Conservation (phyloP, 2,329 filamentous ascomycete genomes). For the Ophiosphaerella narmari region DNA sequence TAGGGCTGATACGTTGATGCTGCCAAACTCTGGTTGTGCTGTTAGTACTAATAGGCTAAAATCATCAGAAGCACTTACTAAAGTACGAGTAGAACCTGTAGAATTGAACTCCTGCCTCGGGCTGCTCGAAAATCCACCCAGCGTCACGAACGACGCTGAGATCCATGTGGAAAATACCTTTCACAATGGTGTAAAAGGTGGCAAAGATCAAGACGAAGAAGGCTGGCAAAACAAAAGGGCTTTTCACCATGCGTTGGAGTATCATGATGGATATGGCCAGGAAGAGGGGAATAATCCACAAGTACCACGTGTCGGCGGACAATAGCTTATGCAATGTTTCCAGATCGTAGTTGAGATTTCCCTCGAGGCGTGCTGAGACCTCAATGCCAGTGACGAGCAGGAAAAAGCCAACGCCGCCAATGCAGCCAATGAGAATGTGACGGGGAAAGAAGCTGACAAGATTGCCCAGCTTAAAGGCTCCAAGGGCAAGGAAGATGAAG, state of each 20-base stretch:
- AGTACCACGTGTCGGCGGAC: slow-evolving; percentile 71
- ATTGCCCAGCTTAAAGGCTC: slow-evolving; percentile 83
- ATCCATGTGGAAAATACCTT: slow-evolving; percentile 69
- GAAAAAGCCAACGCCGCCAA: slow-evolving; percentile 96
- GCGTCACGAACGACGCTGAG: slow-evolving; percentile 68
- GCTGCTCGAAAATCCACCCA: slow-evolving; percentile 92
- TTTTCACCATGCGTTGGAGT: slow-evolving; percentile 75
- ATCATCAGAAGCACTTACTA: slow-evolving; percentile 60
- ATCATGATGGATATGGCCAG: slow-evolving; percentile 78
- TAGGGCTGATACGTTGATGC: slow-evolving; percentile 83
- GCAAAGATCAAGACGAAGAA: slow-evolving; percentile 82
- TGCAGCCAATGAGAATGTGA: slow-evolving; percentile 95
- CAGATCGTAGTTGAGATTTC: slow-evolving; percentile 80
- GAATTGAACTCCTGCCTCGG: slow-evolving; percentile 84
- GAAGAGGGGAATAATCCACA: slow-evolving; percentile 81
- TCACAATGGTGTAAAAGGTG: slow-evolving; percentile 78
- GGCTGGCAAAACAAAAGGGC: slow-evolving; percentile 81
- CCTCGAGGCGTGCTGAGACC: slow-evolving; percentile 86
- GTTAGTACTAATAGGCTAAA: not conserved
- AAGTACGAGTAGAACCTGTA: slow-evolving; percentile 98
- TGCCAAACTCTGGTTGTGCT: slow-evolving; percentile 67
- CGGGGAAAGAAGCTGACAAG: slow-evolving; percentile 96
- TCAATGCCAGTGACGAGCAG: slow-evolving; percentile 89
- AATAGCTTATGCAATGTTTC: slow-evolving; percentile 77
- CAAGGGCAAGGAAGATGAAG: slow-evolving; percentile 88